Evolutionary conservation across 2,329 filamentous ascomycete genomes (phyloP).

Genomic region (Lecanicillium sp.): DNA sequence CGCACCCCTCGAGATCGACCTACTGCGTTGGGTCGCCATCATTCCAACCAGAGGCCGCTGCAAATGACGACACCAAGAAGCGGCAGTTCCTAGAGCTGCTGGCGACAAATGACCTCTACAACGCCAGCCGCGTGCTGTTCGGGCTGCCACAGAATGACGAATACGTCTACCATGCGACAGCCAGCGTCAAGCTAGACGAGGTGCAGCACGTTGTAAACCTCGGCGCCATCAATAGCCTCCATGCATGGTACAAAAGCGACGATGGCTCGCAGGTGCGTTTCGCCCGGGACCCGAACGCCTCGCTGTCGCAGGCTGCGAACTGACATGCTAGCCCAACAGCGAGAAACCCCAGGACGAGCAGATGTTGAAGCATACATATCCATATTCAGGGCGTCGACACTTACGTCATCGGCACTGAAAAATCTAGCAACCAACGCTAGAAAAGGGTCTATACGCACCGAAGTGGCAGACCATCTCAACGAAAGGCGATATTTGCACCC

Average conservation of each 20-base stretch:
- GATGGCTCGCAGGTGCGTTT: conserved; percentile 24
- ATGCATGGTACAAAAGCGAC: conserved; percentile 38
- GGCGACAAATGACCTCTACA: conserved; percentile 29
- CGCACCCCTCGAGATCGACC: conserved; percentile 18
- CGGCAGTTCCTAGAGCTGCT: conserved; percentile 28
- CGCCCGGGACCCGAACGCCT: background rate
- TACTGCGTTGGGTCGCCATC: conserved; percentile 36
- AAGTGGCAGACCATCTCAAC: conserved; percentile 47
- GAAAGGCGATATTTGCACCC: conserved; percentile 43
- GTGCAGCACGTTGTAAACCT: conserved; percentile 37
- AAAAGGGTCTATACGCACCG: conserved; percentile 50
- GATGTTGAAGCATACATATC: conserved; percentile 60
- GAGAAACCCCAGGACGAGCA: conserved; percentile 38
- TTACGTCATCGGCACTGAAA: conserved; percentile 53
- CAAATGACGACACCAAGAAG: conserved; percentile 29
- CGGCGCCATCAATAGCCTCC: conserved; percentile 36
- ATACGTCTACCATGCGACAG: conserved; percentile 44
- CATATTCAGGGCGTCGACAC: conserved; percentile 54
- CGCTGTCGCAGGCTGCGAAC: background rate
- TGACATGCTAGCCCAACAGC: conserved; percentile 17
- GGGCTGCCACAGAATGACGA: conserved; percentile 32
- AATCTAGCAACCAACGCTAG: conserved; percentile 56
- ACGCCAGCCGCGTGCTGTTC: conserved; percentile 35
- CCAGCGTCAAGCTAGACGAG: conserved; percentile 38
- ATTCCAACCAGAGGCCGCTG: conserved; percentile 33